These are phyloP conservation scores for Hortaea sp. DNA, from an alignment of 2,329 filamentous ascomycete species.

Conservation along the genomic window DNA sequence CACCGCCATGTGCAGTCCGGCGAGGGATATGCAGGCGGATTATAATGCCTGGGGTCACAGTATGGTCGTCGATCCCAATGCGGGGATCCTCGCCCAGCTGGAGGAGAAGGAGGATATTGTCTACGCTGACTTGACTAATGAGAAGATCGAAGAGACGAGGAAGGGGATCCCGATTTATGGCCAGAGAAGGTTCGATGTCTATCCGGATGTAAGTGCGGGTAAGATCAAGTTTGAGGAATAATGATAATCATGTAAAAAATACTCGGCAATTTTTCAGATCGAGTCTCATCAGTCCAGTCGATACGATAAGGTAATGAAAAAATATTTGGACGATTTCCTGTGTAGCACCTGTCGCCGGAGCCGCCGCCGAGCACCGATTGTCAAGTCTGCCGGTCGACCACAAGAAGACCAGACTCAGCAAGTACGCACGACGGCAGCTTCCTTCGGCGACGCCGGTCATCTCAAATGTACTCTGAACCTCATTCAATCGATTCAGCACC, in stretches of 20 bases:
- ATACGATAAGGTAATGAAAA: too few relatives aligned
- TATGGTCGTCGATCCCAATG: slow-evolving; percentile 79
- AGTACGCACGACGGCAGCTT: too few relatives aligned
- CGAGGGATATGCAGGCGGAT: slow-evolving; percentile 61
- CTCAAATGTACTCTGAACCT: too few relatives aligned
- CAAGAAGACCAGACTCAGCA: too few relatives aligned
- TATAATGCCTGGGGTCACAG: slow-evolving; percentile 94
- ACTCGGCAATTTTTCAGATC: too few relatives aligned
- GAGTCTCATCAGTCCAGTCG: too few relatives aligned
- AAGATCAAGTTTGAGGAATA: slow-evolving; percentile 26
- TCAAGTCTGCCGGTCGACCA: too few relatives aligned
- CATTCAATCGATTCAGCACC: too few relatives aligned
- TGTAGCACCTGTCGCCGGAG: too few relatives aligned
- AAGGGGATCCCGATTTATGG: slow-evolving; percentile 73
- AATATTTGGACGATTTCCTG: too few relatives aligned
- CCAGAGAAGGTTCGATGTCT: slow-evolving; percentile 90
- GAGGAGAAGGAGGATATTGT: slow-evolving; percentile 70
- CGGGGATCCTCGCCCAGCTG: slow-evolving; percentile 66
- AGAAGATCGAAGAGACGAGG: slow-evolving; percentile 62
- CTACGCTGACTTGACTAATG: slow-evolving; percentile 58
- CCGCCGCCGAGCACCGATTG: too few relatives aligned
- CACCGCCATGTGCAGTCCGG: slow-evolving; percentile 85
- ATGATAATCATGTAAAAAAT: neutral
- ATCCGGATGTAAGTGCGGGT: slow-evolving; percentile 72
- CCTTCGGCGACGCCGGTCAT: too few relatives aligned